A percentile compares a stretch with the other conserved stretches of the same genome.
These are phyloP conservation scores for Cudoniella acicularis DNA, from an alignment of 495 filamentous ascomycete genomes.

Conservation along the genomic window DNA sequence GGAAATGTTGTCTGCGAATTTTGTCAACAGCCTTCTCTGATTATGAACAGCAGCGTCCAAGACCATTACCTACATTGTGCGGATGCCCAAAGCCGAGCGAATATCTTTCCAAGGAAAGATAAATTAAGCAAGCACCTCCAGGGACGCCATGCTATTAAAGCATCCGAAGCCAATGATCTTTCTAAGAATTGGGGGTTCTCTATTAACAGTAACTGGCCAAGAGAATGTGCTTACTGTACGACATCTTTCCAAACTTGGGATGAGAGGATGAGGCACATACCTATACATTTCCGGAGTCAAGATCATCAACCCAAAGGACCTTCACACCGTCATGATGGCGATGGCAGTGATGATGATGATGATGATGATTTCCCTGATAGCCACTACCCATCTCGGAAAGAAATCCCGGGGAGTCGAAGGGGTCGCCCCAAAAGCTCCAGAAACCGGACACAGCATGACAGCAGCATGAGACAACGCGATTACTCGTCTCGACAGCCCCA, in stretches of 20 bases:
- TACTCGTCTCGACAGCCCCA: too few relatives aligned
- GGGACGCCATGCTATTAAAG: not conserved
- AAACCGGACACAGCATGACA: too few relatives aligned
- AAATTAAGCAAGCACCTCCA: slow-evolving; percentile 7
- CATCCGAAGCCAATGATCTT: not conserved
- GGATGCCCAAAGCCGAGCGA: not conserved
- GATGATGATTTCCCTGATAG: too few relatives aligned
- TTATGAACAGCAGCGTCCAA: not conserved
- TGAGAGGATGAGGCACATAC: slow-evolving; percentile 11
- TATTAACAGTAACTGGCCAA: slow-evolving; percentile 4
- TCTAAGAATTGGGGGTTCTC: not conserved
- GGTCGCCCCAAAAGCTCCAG: too few relatives aligned
- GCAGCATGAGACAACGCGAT: too few relatives aligned
- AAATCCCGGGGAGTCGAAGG: too few relatives aligned
- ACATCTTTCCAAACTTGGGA: slow-evolving; percentile 11
- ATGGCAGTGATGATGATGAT: not conserved
- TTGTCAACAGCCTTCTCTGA: not conserved
- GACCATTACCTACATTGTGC: not conserved
- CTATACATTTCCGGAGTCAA: not conserved
- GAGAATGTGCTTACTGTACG: slow-evolving; percentile 7
- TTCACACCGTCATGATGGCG: too few relatives aligned
- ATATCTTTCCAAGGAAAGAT: not conserved
- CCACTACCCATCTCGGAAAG: too few relatives aligned
- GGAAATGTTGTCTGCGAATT: not conserved
- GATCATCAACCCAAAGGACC: not conserved